Base-by-base conservation (phyloP, 2,329 filamentous ascomycete genomes). In the Diplodia sapinea region DNA sequence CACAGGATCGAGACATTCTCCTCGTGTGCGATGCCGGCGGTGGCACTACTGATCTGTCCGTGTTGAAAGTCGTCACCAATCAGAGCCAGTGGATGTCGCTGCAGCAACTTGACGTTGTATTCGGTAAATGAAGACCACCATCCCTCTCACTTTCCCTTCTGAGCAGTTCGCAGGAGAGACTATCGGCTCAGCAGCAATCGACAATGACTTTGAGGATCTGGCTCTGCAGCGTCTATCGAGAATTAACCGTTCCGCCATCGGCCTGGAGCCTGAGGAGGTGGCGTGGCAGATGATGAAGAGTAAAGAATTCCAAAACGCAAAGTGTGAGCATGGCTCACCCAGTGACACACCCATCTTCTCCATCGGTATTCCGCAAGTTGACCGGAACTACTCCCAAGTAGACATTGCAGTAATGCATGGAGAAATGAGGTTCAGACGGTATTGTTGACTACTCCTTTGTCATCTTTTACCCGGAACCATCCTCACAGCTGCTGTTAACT, bases 11-110 rank as follows among this genome's bases (percentile, higher is more conserved):
- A 40, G 82, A 85, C 68, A 76, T 82, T 2, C 73, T 85, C 3
- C 74, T 85, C 3, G 80, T 85, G 1, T 85, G 83, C 69, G 83
- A 85, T 73, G 81, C 80, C 33, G 83, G 84, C 8, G 83, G 83
- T 49, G 83, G 83, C 6, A 85, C 83, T 0, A 79, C 78, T 17
- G 80, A 82, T 69, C 63, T 81, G 7, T 77, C 74, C 4, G 76
- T 80, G 0, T 73, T 82, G 1, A 73, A 74, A n/a, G 76, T 81
- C 1, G 73, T 71, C 17, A 70, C 72, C 26, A 71, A 71, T 2
- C 57, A 72, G n/a, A 71, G 74, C 55, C 71, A 73, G 52, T 68
- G 74, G 13, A 73, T 79, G 61, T 65, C 54, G 29, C 69, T 78
- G 11, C 70, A 75, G 63, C 75, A 80, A 57, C 71, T 79, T n/a